Conservation (phyloP, 1,284 basidiomycete species). For the Wallemia mellicola region DNA sequence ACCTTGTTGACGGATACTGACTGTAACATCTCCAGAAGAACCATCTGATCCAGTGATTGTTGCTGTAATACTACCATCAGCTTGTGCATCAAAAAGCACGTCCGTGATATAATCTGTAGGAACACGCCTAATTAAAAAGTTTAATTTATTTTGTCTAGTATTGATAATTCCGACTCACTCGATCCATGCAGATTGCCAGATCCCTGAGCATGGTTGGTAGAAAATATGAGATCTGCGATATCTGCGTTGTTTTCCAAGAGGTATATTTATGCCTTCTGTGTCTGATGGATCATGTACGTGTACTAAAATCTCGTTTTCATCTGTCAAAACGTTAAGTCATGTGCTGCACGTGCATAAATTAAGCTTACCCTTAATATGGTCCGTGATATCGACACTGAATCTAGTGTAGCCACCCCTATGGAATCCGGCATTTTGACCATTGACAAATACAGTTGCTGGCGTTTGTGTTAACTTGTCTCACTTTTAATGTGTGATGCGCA, state of each 20-base stretch:
- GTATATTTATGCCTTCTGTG: constrained; percentile 2
- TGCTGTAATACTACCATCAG: neutral
- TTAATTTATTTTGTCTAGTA: constrained; percentile 1
- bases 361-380: constrained; percentile 1
- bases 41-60: neutral
- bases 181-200: constrained; percentile 5
- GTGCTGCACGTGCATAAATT: neutral
- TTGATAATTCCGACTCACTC: constrained; percentile 4
- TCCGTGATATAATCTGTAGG: neutral
- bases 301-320: constrained; percentile 5
- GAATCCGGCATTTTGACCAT: constrained; percentile 3
- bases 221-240: neutral
- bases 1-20: neutral
- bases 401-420: constrained; percentile 5
- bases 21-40: constrained; percentile 1
- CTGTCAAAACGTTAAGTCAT: neutral
- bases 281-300: constrained; percentile 5
- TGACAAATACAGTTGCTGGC: constrained; percentile 5
- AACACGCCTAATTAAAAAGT: constrained; percentile 1
- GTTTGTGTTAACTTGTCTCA: neutral
- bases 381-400: constrained; percentile 3
- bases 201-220: constrained; percentile 3
- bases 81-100: neutral
- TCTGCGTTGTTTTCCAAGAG: neutral
- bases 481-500: neutral